Percentiles rank a stretch among this genome's conserved stretches.
phyloP scores from a whole-genome alignment of 2,329 filamentous ascomycete species.

The Aspergillus viridinutans region DNA sequence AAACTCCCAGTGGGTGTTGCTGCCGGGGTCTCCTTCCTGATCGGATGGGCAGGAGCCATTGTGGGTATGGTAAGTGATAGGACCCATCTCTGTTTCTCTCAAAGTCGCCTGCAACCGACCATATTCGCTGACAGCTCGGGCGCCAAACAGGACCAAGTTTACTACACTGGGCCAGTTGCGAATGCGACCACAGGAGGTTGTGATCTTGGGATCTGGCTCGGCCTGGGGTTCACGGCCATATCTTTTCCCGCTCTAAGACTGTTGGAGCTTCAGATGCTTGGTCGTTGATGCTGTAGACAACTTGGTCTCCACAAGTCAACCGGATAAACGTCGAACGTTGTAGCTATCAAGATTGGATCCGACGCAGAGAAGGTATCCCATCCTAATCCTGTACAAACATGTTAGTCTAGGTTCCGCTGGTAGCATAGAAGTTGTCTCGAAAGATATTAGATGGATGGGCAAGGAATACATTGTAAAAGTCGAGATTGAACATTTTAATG shows the following conservation, averaged over 20 bases:
- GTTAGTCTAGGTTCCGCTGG: background rate
- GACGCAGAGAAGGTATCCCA: background rate
- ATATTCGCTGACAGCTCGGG: constrained; percentile 1
- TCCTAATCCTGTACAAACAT: background rate
- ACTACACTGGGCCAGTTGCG: constrained; percentile 37
- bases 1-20: constrained; percentile 41
- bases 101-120: background rate
- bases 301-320: background rate
- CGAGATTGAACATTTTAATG: too few relatives aligned
- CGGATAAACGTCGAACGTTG: background rate
- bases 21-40: constrained; percentile 33
- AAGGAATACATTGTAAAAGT: background rate
- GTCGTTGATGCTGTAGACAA: constrained; percentile 18
- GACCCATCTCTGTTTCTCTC: background rate
- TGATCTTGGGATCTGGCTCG: constrained; percentile 38
- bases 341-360: background rate
- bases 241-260: constrained; percentile 33
- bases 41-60: constrained; percentile 40
- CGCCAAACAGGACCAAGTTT: constrained; percentile 30
- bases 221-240: constrained; percentile 30
- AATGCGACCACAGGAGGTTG: constrained; percentile 26
- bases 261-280: constrained; percentile 28
- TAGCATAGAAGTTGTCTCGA: background rate
- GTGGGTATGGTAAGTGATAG: constrained; percentile 33
- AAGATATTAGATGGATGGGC: background rate